Base-by-base conservation (phyloP, 306 rosid genomes). In the Vigna radiata region DNA sequence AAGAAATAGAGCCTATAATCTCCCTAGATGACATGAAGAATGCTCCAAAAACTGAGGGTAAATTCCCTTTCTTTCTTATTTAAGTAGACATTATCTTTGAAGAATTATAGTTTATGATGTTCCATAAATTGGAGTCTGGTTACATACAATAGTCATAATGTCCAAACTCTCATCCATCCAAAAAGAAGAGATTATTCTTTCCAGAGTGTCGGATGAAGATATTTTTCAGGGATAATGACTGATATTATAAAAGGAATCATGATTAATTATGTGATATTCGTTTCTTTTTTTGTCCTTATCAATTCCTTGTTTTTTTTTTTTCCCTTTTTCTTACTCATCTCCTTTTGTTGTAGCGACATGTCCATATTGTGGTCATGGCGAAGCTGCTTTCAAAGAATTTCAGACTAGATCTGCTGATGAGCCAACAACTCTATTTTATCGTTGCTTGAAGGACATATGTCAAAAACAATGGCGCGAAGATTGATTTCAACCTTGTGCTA, bases 341-440 rank as follows among this genome's bases (percentile, higher is more conserved):
- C 8, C 5, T 61, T 29, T 27, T 70, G 13, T 70, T 71, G 72
- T 84, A 90, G 94, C 27, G 66, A 25, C 84, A 59, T 90, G 94
- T 56, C 90, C 90, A 48, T 78, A 33, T 61, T 90, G 94, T 54
- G 68, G 67, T 52, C 83, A 86, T 76, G 85, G 78, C 13, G 16
- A 66, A 66, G 53, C 52, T 43, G 71, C 53, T 11, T 66, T 4
- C 71, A 11, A 13, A 6, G 71, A 66, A 68, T 83, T 86, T 80
- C 94, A 90, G 80, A 90, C 91, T 50, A 89, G 91, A 55, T 88
- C 94, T 46, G 94, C 91, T 11, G 90, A 90, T 76, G 94, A 90
- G 75, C 89, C 94, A 1, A 90, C 87, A 78, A 90, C 91, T 27
- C 86, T 83, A 78, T 84, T 86, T 68, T 90, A 80, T 55, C 56